Percentiles rank a stretch among this genome's conserved stretches.
phyloP scores from a whole-genome alignment of 352 stramenopile species.

The Phytophthora fragariae region DNA sequence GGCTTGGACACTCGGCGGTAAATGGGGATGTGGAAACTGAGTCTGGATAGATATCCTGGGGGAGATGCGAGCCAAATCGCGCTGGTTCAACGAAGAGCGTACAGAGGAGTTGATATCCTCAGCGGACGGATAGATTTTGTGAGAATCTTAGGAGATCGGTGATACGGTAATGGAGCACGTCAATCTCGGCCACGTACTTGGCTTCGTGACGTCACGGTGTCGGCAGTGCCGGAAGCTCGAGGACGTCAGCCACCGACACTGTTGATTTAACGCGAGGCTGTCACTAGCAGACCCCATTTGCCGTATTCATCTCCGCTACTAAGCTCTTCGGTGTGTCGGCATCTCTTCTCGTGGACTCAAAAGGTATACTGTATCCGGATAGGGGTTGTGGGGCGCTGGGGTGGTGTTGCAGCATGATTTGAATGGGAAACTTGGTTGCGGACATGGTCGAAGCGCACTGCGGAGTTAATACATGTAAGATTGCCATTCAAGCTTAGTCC shows the following conservation, averaged over 20 bases:
- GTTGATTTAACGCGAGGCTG: no score
- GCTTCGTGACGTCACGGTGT: constrained; percentile 35
- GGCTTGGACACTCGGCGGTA: background rate
- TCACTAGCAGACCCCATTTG: no score
- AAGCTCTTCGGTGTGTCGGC: no score
- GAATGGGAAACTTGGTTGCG: no score
- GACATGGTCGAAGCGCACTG: no score
- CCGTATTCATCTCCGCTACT: no score
- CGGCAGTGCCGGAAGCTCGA: constrained; percentile 9
- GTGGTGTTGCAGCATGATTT: no score
- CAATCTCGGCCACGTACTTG: constrained; percentile 28
- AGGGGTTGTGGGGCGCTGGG: no score
- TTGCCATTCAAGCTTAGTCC: no score
- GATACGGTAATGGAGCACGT: constrained; percentile 3
- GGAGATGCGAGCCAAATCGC: constrained; percentile 5
- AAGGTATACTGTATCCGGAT: no score
- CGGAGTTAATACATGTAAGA: no score
- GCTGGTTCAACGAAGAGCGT: constrained; percentile 12
- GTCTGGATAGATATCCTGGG: constrained; percentile 9
- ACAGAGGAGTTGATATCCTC: constrained; percentile 18
- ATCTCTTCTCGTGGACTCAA: no score
- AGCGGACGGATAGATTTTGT: background rate
- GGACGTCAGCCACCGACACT: background rate
- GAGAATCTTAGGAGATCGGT: constrained; percentile 14
- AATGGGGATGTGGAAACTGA: constrained; percentile 33